A percentile compares a stretch with the other conserved stretches of the same genome.
Conservation (phyloP, 495 filamentous ascomycete genomes). For the Aspergillus funiculosus region DNA sequence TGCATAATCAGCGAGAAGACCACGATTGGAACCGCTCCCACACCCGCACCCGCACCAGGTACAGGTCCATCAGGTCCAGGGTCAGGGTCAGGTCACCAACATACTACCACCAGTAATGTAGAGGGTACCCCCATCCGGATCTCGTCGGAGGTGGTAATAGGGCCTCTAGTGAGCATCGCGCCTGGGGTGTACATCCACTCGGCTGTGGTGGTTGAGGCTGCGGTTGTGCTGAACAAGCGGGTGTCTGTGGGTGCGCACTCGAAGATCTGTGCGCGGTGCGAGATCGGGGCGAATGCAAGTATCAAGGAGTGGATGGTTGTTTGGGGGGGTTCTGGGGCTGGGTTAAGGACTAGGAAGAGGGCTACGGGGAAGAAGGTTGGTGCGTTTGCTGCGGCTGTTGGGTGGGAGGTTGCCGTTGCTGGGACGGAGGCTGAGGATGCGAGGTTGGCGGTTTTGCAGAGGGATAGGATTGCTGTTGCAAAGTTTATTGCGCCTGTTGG, state of each 20-base stretch:
- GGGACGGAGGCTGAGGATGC: conserved; percentile 38
- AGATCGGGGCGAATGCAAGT: conserved; percentile 22
- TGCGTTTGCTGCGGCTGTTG: conserved; percentile 21
- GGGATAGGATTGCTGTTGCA: conserved; percentile 39
- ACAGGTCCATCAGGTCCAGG: not conserved
- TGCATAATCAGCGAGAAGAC: conserved; percentile 74
- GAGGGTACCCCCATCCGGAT: conserved; percentile 26
- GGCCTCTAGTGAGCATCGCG: conserved; percentile 27
- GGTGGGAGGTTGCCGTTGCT: conserved; percentile 14
- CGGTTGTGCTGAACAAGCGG: conserved; percentile 25
- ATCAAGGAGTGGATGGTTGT: conserved; percentile 42
- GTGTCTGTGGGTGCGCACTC: conserved; percentile 37
- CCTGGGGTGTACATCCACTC: conserved; percentile 37
- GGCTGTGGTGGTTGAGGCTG: conserved; percentile 30
- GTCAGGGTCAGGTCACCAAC: conserved; percentile 2
- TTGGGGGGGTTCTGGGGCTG: conserved; percentile 34
- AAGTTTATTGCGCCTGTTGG: conserved; percentile 34
- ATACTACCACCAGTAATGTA: not conserved
- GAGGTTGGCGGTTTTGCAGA: conserved; percentile 40
- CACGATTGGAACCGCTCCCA: conserved; percentile 48
- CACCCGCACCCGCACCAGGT: conserved; percentile 17
- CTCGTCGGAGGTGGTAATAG: conserved; percentile 34
- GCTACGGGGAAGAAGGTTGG: conserved; percentile 20
- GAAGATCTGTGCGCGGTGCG: conserved; percentile 37
- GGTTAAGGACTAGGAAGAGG: conserved; percentile 31